phyloP scores from a whole-genome alignment of 495 filamentous ascomycete genomes.

The Penicillium egyptiacum region DNA sequence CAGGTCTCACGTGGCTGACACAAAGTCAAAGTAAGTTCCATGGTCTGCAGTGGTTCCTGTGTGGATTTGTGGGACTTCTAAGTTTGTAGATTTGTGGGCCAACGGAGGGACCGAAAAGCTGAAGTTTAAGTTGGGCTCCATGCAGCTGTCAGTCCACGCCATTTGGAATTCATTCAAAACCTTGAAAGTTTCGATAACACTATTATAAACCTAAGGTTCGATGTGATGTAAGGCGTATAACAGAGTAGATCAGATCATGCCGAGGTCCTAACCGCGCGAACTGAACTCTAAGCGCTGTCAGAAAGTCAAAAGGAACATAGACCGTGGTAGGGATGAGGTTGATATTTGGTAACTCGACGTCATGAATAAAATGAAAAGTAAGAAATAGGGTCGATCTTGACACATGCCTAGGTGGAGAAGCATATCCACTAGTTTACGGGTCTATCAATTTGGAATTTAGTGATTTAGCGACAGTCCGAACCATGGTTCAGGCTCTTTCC shows the following conservation, averaged over 20 bases:
- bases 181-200: neutral
- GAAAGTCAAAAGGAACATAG: slow-evolving; percentile 1
- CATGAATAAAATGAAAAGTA: slow-evolving; percentile 8
- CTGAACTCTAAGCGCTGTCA: slow-evolving; percentile 14
- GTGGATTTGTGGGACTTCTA: neutral
- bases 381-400: slow-evolving; percentile 4
- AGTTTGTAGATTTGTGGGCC: neutral
- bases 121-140: slow-evolving; percentile 1
- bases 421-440: slow-evolving; percentile 10
- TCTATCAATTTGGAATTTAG: slow-evolving; percentile 4
- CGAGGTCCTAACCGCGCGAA: neutral
- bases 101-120: neutral
- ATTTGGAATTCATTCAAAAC: slow-evolving; percentile 1
- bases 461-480: neutral
- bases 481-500: slow-evolving; percentile 1
- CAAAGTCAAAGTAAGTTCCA: neutral
- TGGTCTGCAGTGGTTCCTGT: neutral
- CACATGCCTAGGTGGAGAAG: neutral
- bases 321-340: slow-evolving; percentile 15
- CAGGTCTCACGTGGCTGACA: slow-evolving; percentile 20
- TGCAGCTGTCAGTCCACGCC: slow-evolving; percentile 10
- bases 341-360: slow-evolving; percentile 14
- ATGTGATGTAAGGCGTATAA: neutral
- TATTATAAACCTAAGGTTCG: neutral
- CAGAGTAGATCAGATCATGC: neutral